phyloP scores from a whole-genome alignment of 805 yeast species.

The Candida ficus region DNA sequence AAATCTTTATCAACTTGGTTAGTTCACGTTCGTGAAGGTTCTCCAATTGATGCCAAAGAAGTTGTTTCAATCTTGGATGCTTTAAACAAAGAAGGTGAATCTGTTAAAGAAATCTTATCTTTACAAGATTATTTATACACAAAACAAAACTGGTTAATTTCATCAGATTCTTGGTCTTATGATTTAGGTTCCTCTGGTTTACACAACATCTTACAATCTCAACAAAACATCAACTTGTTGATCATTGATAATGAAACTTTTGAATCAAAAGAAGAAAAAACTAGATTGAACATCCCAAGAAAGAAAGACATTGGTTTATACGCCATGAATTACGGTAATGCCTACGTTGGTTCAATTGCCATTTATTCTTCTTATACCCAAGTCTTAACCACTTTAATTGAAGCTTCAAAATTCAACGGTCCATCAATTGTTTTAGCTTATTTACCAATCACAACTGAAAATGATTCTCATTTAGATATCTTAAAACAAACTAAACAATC shows the following conservation, averaged over 20 bases:
- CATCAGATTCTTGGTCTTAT: conserved; percentile 94
- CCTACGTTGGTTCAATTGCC: conserved; percentile 92
- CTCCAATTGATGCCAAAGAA: conserved; percentile 28
- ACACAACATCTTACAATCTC: conserved; percentile 74
- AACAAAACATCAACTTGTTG: conserved; percentile 75
- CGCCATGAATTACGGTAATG: conserved; percentile 88
- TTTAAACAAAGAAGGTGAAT: conserved; percentile 32
- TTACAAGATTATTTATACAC: conserved; percentile 41
- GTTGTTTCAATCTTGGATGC: conserved; percentile 16
- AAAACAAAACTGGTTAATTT: conserved; percentile 74
- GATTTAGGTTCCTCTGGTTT: conserved; percentile 91
- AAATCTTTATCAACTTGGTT: conserved; percentile 65
- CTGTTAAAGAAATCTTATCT: conserved; percentile 42
- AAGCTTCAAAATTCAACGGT: conserved; percentile 85
- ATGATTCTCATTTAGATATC: conserved; percentile 63
- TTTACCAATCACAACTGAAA: conserved; percentile 66
- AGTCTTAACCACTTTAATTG: conserved; percentile 79
- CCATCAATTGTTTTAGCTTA: conserved; percentile 91
- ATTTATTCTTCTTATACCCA: conserved; percentile 92
- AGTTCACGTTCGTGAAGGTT: conserved; percentile 38
- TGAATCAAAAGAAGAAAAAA: conserved; percentile 27
- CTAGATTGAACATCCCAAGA: conserved; percentile 40
- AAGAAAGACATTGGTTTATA: conserved; percentile 91
- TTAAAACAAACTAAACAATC: conserved; percentile 84
- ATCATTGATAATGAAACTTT: conserved; percentile 83